Evolutionary conservation across 164 flowering plant genomes (phyloP), one percentile per base, ranked within the genome.

Genomic region (Brasenia schreberi): DNA sequence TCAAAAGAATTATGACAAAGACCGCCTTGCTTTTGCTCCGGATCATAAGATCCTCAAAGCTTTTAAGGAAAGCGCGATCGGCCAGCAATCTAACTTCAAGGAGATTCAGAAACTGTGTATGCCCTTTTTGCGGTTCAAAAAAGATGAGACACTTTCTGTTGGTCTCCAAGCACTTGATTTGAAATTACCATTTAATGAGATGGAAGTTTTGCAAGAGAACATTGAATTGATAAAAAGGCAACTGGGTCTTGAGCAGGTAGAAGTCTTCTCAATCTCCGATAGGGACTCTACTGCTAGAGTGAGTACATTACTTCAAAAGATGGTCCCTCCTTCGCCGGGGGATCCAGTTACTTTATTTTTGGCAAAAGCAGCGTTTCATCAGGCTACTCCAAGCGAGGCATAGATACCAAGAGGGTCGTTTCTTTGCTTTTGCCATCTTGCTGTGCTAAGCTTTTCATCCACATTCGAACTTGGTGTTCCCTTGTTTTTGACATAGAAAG

Each of bases 41-140:
- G 96, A 87, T 59, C 63, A 67, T 53, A 92, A 86, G 69, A 87
- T 90, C 64, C 44, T 80, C 64, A 76, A 76, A 6, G 89, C 83
- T 18, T 65, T 93, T 19, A 68, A 79, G 76, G 74, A 70, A 42
- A 85, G 84, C 65, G 59, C 67, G 2, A 63, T 80, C 27, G 89
- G 86, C 4, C 81, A 77, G 73, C 73, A 68, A 14, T 66, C 70
- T 23, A 74, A 88, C 67, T 88, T 85, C 33, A 87, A 88, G 59
- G 81, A 83, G 66, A 80, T 74, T 52, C 88, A 82, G 65, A 88
- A 92, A 77, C 82, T 75, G 0, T 90, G 96, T 59, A 90, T 87
- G 98, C 92, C 97, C 11, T 90, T 90, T 76, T 63, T 93, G 79
- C 85, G 82, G 78, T 88, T 85, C 77, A 92, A 92, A 81, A 90